Evolutionary conservation across 805 yeast species (phyloP), one percentile per base, ranked within the genome.

Genomic region (Hanseniaspora guilliermondii): DNA sequence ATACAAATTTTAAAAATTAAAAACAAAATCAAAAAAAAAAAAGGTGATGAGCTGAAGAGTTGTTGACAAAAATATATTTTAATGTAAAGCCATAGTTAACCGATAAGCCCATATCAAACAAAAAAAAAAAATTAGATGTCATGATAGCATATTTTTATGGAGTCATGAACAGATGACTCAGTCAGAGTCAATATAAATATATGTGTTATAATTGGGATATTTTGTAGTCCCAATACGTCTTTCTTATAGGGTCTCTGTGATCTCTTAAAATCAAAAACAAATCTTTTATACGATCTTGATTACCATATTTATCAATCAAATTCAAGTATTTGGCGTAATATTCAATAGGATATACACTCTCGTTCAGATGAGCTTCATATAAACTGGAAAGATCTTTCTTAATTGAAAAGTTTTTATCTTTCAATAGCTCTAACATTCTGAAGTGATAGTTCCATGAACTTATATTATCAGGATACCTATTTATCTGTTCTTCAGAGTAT

Each of bases 361-460:
- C 64, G 16, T 58, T 60, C 8, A 56, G 49, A 4, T 50, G 53
- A 5, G 58, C 59, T 17, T 46, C 53, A 49, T 59, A 65, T 6
- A 50, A 59, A 9, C 65, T 62, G 1, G 76, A 77, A 61, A 73
- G 79, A 55, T 77, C 72, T 37, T 82, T 63, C 0, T 69, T 73
- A 0, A 56, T 42, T 8, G 78, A 59, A 22, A 68, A 66, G 42
- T 60, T 58, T 3, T 58, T 53, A 25, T 56, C 40, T n/a, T 53
- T 45, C 46, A 62, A 58, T 33, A 59, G 55, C 16, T 69, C 67
- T 60, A 74, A 73, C 0, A 86, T 60, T 1, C 91, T 96, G 7
- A 66, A 63, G 17, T 88, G 65, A 64, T 91, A 93, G 61, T 83
- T 83, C 98, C 97, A 91, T 0, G 85, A 70, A 6, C 94, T 80